Base-by-base conservation (phyloP, 148 eudicot species). In the Silene latifolia region DNA sequence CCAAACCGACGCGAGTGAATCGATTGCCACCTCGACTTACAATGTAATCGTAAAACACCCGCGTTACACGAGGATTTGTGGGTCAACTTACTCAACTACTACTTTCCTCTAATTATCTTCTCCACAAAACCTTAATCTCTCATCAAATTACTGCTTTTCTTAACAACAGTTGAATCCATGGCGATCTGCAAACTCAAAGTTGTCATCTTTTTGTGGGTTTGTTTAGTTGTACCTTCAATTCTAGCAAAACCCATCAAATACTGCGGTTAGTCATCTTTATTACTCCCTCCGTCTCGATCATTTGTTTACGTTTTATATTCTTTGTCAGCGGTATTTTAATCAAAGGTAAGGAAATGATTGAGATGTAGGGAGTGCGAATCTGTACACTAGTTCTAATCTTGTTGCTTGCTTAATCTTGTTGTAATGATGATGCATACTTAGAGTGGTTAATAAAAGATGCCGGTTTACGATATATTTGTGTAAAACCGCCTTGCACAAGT, bases 261-360 rank as follows among this genome's bases (percentile, higher is more conserved):
- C 71, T 83, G 86, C 32, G 86, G 83, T 83, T 11, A 54, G 73
- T 70, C 23, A 51, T 70, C 42, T 15, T 69, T 5, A 29, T 65
- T 65, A 32, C 35, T 32, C 35, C 0, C 35, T 32, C 35, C 35
- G 4, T 32, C 35, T 32, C 35, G 3, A 32, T 32, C 35, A 32
- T 32, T 32, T 32, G 3, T 32, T 32, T 32, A 32, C 35, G 35
- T 32, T 32, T 32, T 32, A 32, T 32, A 32, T 32, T 32, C 5
- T 32, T 32, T 2, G 35, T 32, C 3, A 32, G 3, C 3, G 35
- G 35, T 32, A 32, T 32, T 32, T 32, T 32, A 32, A 32, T 32
- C 35, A 32, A 32, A 32, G 5, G 4, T 32, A 32, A 32, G 3
- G 3, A 32, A 32, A 32, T 32, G 35, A 32, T 32, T 32, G 35